These are phyloP conservation scores for Colletotrichum lini DNA, from an alignment of 2,329 filamentous ascomycete genomes.

Conservation along the genomic window DNA sequence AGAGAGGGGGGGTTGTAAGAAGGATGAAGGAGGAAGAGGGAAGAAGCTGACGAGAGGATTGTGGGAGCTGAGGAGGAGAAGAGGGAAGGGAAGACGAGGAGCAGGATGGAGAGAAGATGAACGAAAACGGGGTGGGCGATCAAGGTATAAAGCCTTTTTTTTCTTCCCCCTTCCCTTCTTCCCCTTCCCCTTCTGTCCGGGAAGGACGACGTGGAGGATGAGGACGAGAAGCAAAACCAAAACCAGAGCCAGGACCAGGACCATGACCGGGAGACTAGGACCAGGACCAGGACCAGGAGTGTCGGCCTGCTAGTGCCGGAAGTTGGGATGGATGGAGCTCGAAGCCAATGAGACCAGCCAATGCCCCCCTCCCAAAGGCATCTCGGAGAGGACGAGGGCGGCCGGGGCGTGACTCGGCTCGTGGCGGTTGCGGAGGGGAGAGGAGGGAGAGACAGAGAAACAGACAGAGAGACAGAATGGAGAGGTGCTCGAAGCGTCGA, in stretches of 20 bases:
- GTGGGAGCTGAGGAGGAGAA: neutral
- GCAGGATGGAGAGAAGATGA: neutral
- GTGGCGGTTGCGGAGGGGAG: conserved; percentile 26
- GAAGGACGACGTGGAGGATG: no score
- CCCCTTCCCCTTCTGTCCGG: neutral
- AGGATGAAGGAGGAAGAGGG: neutral
- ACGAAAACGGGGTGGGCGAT: conserved; percentile 17
- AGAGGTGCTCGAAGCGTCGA: neutral
- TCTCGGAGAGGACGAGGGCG: neutral
- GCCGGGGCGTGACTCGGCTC: conserved; percentile 27
- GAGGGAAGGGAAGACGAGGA: neutral
- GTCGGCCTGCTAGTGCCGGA: neutral
- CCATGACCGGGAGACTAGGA: no score
- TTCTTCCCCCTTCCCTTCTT: neutral
- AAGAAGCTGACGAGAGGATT: conserved; percentile 10
- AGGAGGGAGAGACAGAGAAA: neutral
- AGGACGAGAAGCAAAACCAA: neutral
- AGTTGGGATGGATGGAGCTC: neutral
- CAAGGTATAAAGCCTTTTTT: conserved; percentile 30
- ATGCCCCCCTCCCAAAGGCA: neutral
- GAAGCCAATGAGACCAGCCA: neutral
- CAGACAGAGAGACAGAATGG: neutral
- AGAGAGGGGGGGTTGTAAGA: no score
- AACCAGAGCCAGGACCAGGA: no score
- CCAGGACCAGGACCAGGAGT: no score